Conservation (phyloP, 2,329 filamentous ascomycete species). For the Ophidiomyces ophidiicola region DNA sequence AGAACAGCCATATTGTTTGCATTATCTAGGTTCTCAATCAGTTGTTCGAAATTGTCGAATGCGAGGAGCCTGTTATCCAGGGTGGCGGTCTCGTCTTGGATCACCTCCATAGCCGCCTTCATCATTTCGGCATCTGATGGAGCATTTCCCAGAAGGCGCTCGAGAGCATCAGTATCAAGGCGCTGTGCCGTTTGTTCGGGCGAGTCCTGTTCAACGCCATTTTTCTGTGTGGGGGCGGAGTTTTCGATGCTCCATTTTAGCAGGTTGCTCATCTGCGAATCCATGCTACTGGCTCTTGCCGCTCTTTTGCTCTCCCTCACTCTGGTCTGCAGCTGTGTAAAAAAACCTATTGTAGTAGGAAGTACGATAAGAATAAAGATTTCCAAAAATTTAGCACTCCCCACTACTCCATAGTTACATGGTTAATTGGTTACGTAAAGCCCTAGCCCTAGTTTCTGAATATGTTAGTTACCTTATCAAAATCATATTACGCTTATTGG, state of each 20-base stretch:
- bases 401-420: too few species aligned
- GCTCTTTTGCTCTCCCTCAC: neutral
- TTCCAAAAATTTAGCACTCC: too few species aligned
- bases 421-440: too few species aligned
- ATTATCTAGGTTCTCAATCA: constrained; percentile 88
- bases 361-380: too few species aligned
- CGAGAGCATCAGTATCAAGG: constrained; percentile 22
- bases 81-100: constrained; percentile 53
- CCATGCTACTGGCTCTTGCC: constrained; percentile 32
- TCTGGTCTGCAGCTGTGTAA: too few species aligned
- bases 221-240: constrained; percentile 35
- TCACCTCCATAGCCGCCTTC: constrained; percentile 67
- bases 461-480: too few species aligned
- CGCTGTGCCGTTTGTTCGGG: constrained; percentile 14
- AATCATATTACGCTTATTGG: too few species aligned
- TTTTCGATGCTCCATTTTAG: constrained; percentile 68
- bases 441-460: too few species aligned
- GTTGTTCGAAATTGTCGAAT: constrained; percentile 89
- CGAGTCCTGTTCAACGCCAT: constrained; percentile 21
- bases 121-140: constrained; percentile 87
- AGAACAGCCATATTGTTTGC: constrained; percentile 81
- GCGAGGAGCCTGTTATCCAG: constrained; percentile 68
- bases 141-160: constrained; percentile 44
- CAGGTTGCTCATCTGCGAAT: constrained; percentile 59
- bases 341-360: too few species aligned